These are phyloP conservation scores for Limtongozyma cylindracea DNA, from an alignment of 805 yeast species.

Conservation along the genomic window DNA sequence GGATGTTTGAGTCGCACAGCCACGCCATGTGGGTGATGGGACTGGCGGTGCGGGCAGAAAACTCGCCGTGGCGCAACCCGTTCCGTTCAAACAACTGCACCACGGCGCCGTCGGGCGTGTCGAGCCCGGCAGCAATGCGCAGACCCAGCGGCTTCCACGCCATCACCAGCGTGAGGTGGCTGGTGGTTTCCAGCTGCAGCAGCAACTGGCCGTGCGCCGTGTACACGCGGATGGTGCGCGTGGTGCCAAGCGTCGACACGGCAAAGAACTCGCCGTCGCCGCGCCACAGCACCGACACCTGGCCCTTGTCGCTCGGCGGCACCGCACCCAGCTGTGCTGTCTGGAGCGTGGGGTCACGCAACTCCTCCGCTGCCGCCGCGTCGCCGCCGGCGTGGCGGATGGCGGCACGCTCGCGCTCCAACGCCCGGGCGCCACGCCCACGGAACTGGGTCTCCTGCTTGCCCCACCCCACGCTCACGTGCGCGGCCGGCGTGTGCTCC, in stretches of 20 bases:
- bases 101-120: slow-evolving; percentile 25
- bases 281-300: slow-evolving; percentile 58
- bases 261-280: slow-evolving; percentile 81
- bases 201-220: slow-evolving; percentile 54
- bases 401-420: slow-evolving; percentile 31
- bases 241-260: slow-evolving; percentile 30
- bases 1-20: slow-evolving; percentile 60
- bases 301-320: slow-evolving; percentile 24
- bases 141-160: slow-evolving; percentile 89
- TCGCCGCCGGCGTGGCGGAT: slow-evolving; percentile 44
- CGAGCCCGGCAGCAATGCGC: slow-evolving; percentile 58
- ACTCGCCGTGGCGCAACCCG: slow-evolving; percentile 80
- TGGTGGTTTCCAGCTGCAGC: slow-evolving; percentile 76
- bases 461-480: slow-evolving; percentile 98
- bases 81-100: slow-evolving; percentile 65
- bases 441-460: slow-evolving; percentile 87
- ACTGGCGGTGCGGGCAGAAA: slow-evolving; percentile 24
- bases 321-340: slow-evolving; percentile 43
- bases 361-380: slow-evolving; percentile 23
- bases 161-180: slow-evolving; percentile 46
- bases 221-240: slow-evolving; percentile 71
- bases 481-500: slow-evolving; percentile 31
- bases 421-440: slow-evolving; percentile 74
- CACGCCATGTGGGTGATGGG: slow-evolving; percentile 32
- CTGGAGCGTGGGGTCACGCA: slow-evolving; percentile 77